Base-by-base conservation (phyloP, 495 filamentous ascomycete species). In the Penicillium lagena region DNA sequence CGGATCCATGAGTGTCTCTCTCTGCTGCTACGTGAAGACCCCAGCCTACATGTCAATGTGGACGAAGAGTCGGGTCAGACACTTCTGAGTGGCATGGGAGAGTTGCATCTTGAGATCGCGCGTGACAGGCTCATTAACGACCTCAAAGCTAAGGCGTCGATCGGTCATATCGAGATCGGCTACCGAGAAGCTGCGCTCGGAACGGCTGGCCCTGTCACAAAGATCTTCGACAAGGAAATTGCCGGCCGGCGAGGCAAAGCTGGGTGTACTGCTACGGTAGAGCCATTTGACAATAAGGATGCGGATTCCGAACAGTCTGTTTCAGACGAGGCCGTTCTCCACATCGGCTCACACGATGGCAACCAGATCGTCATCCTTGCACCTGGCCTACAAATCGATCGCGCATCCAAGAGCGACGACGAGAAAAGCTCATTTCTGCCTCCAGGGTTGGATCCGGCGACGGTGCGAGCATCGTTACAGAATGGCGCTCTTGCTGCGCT, bases 81-180 rank as follows among this genome's bases (percentile, higher is more conserved):
- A 12, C 82, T 95, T 8, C 72, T 99, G 1, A 88, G 86, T 32
- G 94, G 94, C 9, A 99, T 99, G 94, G 94, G 94, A 3, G 88
- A 95, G 42, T 78, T 99, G n/a, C 94, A 99, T 61, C 80, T 99
- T 3, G 94, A 99, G 51, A 93, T 99, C 31, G 90, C 94, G 4
- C 73, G 84, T 27, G 89, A 97, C 64, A 77, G 91, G 14, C 79
- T 99, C 7, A 76, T 91, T 41, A 83, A 85, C 31, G 88, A 96
- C 50, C 82, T 96, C 63, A 95, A 91, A 58, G 89, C 76, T 50
- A 97, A 84, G 56, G 90, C 89, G 7, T 67, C 82, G 10, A 95
- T 93, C 79, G 90, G 94, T n/a, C 79, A 80, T 33, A 95, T 97
- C 44, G 85, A 96, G 50, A 95, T 99, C 51, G 88, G 90, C 41